Base-by-base conservation (phyloP, 345 rosid genomes). In the Populus alba region DNA sequence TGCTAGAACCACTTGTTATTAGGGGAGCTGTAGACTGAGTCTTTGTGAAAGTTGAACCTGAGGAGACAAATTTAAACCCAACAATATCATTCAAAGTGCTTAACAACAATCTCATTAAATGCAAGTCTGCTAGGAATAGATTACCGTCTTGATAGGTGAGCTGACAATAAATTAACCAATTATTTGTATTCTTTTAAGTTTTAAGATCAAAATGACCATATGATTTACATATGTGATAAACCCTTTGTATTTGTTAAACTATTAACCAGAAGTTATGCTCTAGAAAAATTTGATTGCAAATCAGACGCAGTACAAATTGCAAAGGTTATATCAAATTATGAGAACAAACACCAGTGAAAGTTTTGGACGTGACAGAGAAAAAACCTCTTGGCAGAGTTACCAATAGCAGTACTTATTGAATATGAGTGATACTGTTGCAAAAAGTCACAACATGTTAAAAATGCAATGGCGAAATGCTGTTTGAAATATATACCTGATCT, bases 21-120 rank as follows among this genome's bases (percentile, higher is more conserved):
- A 90, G 83, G 73, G 91, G 97, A 23, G 91, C 92, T 2, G 99
- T 85, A 17, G 97, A 89, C 15, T 87, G 83, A 5, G 85, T 77
- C 87, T 90, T 95, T 49, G 75, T 38, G 59, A 75, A 75, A 57
- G 78, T 77, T 71, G 93, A 86, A 83, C 87, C 99, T 95, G 91
- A n/a, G 27, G 62, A 80, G 51, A 84, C 65, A 67, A 57, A 49
- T 62, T 85, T 53, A 57, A 67, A 11, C 55, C 69, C 63, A 35
- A 17, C 12, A 66, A 66, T 66, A 22, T 15, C 68, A 31, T 65
- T 65, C 80, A 77, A 66, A 74, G 7, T 77, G 17, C 16, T 29
- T 25, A 77, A 45, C 49, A 77, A 13, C 39, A 68, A 62, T 66
- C 25, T 73, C 74, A 73, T 63, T 13, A 55, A 27, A 33, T 7